Conservation (phyloP, 768 basidiomycete genomes). For the Phanerochaete carnosa region DNA sequence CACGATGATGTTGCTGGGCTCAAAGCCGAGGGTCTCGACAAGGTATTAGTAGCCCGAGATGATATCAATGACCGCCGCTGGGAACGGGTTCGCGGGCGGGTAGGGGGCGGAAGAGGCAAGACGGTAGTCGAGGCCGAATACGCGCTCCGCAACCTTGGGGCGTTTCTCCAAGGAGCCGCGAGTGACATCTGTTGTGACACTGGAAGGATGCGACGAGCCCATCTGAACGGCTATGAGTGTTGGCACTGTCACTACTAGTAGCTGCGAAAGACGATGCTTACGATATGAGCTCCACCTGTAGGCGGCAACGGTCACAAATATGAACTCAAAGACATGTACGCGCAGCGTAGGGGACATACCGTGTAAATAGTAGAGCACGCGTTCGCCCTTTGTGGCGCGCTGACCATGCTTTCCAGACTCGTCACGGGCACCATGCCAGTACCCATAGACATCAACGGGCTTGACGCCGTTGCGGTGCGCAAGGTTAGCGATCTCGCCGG, state of each 20-base stretch:
- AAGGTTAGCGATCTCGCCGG: conserved; percentile 21
- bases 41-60: conserved; percentile 51
- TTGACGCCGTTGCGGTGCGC: conserved; percentile 19
- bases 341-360: conserved; percentile 8
- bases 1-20: conserved; percentile 41
- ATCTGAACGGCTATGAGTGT: not conserved
- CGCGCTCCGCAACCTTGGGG: conserved; percentile 19
- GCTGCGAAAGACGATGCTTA: not conserved
- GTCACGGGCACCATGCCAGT: conserved; percentile 14
- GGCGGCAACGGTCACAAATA: not conserved
- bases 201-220: not conserved
- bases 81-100: conserved; percentile 38
- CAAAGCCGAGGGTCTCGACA: conserved; percentile 36
- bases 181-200: not conserved
- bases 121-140: conserved; percentile 48
- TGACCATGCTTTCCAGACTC: not conserved
- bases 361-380: conserved; percentile 16
- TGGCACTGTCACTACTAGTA: not conserved
- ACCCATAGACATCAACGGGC: conserved; percentile 18
- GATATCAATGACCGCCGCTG: conserved; percentile 49
- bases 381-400: conserved; percentile 5
- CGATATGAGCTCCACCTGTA: not conserved
- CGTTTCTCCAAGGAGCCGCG: not conserved
- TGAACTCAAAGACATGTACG: not conserved
- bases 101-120: conserved; percentile 29